These are phyloP conservation scores for Leishmania braziliensis DNA, from an alignment of 208 protist genomes.

Conservation along the genomic window DNA sequence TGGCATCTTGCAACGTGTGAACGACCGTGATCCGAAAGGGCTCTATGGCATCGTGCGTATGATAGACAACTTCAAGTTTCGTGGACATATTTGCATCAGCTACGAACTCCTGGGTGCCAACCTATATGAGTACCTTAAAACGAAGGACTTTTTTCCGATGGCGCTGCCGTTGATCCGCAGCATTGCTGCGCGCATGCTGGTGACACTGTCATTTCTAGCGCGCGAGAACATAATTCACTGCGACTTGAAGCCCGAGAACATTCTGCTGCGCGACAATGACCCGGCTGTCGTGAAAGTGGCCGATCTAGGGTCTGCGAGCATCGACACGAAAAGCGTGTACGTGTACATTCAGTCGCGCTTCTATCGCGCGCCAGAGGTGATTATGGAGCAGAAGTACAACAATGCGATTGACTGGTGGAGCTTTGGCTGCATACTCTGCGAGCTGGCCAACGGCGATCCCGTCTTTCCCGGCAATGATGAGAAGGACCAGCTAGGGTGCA, in stretches of 20 bases:
- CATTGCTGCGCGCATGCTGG: conserved; percentile 70
- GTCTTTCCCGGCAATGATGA: conserved; percentile 92
- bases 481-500: conserved; percentile 80
- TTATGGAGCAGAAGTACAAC: conserved; percentile 79
- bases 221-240: conserved; percentile 94
- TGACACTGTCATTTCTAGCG: conserved; percentile 79
- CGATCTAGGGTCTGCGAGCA: conserved; percentile 97
- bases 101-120: conserved; percentile 77
- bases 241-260: conserved; percentile 97
- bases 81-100: conserved; percentile 76
- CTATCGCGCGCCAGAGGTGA: conserved; percentile 92
- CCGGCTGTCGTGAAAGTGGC: conserved; percentile 95
- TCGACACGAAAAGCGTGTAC: conserved; percentile 85
- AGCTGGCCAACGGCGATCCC: conserved; percentile 92
- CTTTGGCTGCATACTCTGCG: conserved; percentile 93
- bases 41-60: conserved; percentile 76
- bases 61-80: conserved; percentile 72
- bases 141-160: conserved; percentile 81
- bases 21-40: conserved; percentile 57
- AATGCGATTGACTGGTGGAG: conserved; percentile 93
- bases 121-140: conserved; percentile 80
- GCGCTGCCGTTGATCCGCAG: conserved; percentile 61
- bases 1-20: conserved; percentile 75
- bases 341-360: conserved; percentile 95
- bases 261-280: conserved; percentile 81